These are phyloP conservation scores for Venturia carpophila DNA, from an alignment of 2,329 filamentous ascomycete genomes.

Conservation along the genomic window DNA sequence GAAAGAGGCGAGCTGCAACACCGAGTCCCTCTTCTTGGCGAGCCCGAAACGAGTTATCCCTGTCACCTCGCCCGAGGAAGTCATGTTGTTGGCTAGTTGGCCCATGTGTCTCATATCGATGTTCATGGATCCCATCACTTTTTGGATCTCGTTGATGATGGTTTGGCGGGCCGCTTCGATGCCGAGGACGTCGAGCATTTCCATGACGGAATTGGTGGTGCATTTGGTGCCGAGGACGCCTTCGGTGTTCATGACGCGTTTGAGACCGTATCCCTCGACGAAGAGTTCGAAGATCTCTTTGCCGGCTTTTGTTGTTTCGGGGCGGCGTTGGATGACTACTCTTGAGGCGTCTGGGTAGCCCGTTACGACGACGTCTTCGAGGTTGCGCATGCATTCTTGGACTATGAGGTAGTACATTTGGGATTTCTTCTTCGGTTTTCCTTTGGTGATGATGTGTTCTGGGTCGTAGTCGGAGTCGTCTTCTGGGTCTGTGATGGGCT, in stretches of 20 bases:
- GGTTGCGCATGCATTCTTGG: slow-evolving; percentile 72
- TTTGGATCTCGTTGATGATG: slow-evolving; percentile 79
- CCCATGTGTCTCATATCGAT: slow-evolving; percentile 99
- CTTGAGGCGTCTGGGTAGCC: slow-evolving; percentile 80
- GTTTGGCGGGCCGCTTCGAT: slow-evolving; percentile 90
- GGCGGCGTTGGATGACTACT: slow-evolving; percentile 79
- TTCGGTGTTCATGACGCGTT: slow-evolving; percentile 84
- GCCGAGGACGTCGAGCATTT: slow-evolving; percentile 76
- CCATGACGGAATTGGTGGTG: slow-evolving; percentile 81
- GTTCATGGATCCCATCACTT: slow-evolving; percentile 87
- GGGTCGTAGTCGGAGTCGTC: slow-evolving; percentile 14
- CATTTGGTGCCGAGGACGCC: slow-evolving; percentile 74
- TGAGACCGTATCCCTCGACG: slow-evolving; percentile 90
- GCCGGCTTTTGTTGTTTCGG: slow-evolving; percentile 45
- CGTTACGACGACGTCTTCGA: slow-evolving; percentile 79
- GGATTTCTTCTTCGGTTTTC: slow-evolving; percentile 41
- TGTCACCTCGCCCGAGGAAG: slow-evolving; percentile 92
- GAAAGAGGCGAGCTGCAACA: slow-evolving; percentile 89
- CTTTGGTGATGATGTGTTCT: slow-evolving; percentile 27
- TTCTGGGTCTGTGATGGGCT: slow-evolving; percentile 23
- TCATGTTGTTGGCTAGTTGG: slow-evolving; percentile 95
- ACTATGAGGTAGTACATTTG: slow-evolving; percentile 67
- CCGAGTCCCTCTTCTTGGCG: slow-evolving; percentile 91
- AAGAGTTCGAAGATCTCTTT: slow-evolving; percentile 43
- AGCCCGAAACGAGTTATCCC: slow-evolving; percentile 95